These are phyloP conservation scores for Incumbomyces lentus DNA, from an alignment of 2,329 filamentous ascomycete genomes.

Conservation along the genomic window DNA sequence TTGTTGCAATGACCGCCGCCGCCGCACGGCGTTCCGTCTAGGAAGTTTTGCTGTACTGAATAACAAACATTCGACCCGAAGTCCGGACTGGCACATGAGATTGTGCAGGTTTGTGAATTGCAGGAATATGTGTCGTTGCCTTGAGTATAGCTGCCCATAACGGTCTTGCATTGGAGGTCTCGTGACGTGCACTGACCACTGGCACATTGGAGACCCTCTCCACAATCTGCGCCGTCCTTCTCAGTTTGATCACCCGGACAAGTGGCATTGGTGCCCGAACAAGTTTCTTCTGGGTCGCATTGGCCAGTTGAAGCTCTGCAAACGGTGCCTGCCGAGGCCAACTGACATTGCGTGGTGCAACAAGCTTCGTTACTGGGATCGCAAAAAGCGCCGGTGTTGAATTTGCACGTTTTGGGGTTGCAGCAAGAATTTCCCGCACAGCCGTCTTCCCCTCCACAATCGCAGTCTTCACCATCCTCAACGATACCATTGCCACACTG, in stretches of 20 bases:
- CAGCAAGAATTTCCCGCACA: slow-evolving; percentile 76
- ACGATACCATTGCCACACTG: slow-evolving; percentile 97
- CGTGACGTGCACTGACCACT: slow-evolving; percentile 91
- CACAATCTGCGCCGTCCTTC: slow-evolving; percentile 62
- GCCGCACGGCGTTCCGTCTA: slow-evolving; percentile 79
- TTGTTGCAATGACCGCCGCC: slow-evolving; percentile 71
- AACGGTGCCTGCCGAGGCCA: slow-evolving; percentile 50
- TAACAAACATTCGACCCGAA: slow-evolving; percentile 59
- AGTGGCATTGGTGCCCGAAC: slow-evolving; percentile 57
- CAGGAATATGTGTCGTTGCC: slow-evolving; percentile 75
- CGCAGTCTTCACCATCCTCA: slow-evolving; percentile 86
- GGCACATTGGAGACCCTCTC: slow-evolving; percentile 63
- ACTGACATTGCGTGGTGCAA: slow-evolving; percentile 33
- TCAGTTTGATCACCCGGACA: slow-evolving; percentile 66
- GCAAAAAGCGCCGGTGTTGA: slow-evolving; percentile 64
- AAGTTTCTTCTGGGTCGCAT: slow-evolving; percentile 80
- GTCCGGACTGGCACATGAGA: slow-evolving; percentile 64
- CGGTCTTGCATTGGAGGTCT: slow-evolving; percentile 74
- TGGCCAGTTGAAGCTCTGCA: slow-evolving; percentile 69
- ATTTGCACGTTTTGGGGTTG: slow-evolving; percentile 75
- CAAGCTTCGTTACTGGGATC: slow-evolving; percentile 45
- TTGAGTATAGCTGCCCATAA: slow-evolving; percentile 65
- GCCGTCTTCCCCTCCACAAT: slow-evolving; percentile 68
- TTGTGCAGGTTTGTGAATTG: slow-evolving; percentile 57
- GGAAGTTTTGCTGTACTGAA: slow-evolving; percentile 75